These are phyloP conservation scores for Silybum marianum DNA, from an alignment of 129 eudicot genomes.

Conservation along the genomic window DNA sequence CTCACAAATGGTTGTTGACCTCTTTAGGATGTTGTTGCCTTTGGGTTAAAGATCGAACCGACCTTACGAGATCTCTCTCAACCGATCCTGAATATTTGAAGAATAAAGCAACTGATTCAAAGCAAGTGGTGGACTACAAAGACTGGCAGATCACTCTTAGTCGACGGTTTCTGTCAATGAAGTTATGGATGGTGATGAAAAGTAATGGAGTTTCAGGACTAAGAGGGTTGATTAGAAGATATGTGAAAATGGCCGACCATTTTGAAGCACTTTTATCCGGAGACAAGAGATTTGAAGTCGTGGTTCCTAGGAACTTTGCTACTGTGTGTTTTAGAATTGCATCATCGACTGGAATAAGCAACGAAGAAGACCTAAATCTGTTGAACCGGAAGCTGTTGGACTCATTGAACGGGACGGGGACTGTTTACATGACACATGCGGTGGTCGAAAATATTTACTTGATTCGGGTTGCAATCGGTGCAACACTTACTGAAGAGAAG, in stretches of 20 bases:
- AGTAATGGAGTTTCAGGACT: conserved; percentile 37
- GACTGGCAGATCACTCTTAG: conserved; percentile 41
- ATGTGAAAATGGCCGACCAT: conserved; percentile 36
- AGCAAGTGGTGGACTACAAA: conserved; percentile 36
- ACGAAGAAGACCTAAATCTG: conserved; percentile 21
- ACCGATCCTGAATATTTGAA: conserved; percentile 30
- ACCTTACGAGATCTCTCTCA: conserved; percentile 21
- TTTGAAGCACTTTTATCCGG: conserved; percentile 20
- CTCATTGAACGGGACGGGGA: conserved; percentile 34
- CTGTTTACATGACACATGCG: conserved; percentile 37
- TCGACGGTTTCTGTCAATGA: conserved; percentile 16
- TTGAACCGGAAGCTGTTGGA: conserved; percentile 33
- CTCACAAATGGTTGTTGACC: conserved; percentile 44
- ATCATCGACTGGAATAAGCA: background rate
- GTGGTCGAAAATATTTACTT: conserved; percentile 33
- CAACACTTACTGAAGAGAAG: conserved; percentile 35
- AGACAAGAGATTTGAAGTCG: conserved; percentile 43
- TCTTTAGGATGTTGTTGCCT: conserved; percentile 36
- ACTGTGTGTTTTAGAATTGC: conserved; percentile 39
- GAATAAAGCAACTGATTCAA: conserved; percentile 4
- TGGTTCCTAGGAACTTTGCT: conserved; percentile 38
- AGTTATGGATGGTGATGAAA: conserved; percentile 17
- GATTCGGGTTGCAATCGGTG: conserved; percentile 36
- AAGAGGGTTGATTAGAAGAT: conserved; percentile 19
- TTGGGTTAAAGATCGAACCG: conserved; percentile 31